Evolutionary conservation across 306 rosid genomes (phyloP).

Genomic region (Dalbergia cultrata): DNA sequence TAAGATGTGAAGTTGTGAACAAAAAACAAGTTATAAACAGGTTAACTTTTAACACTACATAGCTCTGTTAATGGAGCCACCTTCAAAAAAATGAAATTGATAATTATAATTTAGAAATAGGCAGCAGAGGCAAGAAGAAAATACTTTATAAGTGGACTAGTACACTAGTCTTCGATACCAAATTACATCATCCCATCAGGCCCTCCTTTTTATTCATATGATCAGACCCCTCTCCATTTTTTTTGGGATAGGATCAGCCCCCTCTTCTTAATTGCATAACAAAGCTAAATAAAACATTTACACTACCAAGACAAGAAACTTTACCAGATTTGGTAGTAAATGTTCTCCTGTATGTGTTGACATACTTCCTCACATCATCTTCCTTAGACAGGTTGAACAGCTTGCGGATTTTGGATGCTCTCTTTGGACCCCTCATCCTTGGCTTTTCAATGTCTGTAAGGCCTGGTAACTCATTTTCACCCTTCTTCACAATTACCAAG

Average conservation of each 20-base stretch:
- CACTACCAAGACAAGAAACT: slow-evolving; percentile 4
- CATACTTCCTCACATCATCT: slow-evolving; percentile 58
- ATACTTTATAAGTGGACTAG: not conserved
- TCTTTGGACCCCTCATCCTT: slow-evolving; percentile 58
- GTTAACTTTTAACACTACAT: not conserved
- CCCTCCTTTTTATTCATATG: too few species aligned
- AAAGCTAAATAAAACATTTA: not conserved
- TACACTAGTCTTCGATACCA: not conserved
- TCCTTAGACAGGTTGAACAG: slow-evolving; percentile 53
- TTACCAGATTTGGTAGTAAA: slow-evolving; percentile 53
- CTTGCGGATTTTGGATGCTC: slow-evolving; percentile 55
- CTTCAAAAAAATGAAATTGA: not conserved
- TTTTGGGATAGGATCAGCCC: not conserved
- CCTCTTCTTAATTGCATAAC: not conserved
- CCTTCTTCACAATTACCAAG: slow-evolving; percentile 57
- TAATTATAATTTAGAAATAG: not conserved
- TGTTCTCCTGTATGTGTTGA: slow-evolving; percentile 52
- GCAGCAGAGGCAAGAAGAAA: not conserved
- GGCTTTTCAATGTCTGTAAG: slow-evolving; percentile 54
- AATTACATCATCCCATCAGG: not conserved
- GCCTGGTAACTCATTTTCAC: slow-evolving; percentile 51
- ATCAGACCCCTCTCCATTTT: too few species aligned
- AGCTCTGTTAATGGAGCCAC: not conserved
- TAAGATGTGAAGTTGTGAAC: not conserved
- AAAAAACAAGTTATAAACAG: not conserved